Base-by-base conservation (phyloP, 75 land plant species). In the Pinus tabuliformis region DNA sequence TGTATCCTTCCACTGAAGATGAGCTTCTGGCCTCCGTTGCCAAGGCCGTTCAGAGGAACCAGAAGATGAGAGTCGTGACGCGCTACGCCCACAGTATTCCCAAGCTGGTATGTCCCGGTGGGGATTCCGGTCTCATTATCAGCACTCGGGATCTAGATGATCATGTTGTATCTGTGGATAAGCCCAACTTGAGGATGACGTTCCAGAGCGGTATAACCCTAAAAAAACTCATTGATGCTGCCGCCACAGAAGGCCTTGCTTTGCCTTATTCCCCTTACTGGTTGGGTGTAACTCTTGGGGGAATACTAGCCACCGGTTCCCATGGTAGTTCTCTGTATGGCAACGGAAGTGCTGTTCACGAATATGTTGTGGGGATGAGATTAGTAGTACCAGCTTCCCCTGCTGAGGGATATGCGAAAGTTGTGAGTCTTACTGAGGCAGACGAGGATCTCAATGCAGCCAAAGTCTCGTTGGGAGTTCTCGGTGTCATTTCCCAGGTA, bases 261-360 rank as follows among this genome's bases (percentile, higher is more conserved):
- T 64, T 93, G 80, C 88, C 88, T 2, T 83, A 89, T 58, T n/a
- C 87, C 9, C 96, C 96, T 0, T 93, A 91, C 72, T 93, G 96
- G 96, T 80, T 79, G 77, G 96, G 96, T 4, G 39, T 93, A 58
- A 83, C 89, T n/a, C 42, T 93, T 14, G 93, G 89, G 11, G 94
- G 93, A 0, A 7, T 91, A 33, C 26, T 93, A 13, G 72, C 83
- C 18, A 91, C 91, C 6, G 96, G 96, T 2, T 88, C 94, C 13
- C 96, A 93, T 72, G 96, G 96, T 18, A 93, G 96, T 86, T 78
- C 90, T 2, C 57, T 89, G 16, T 89, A 80, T 81, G 94, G 94
- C 37, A 83, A 84, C 49, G 96, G 96, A 12, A 88, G 88, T 72
- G 77, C 84, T n/a, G 85, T 89, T 22, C 93, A 93, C 74, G 94